These are phyloP conservation scores for Saccharomycopsis sp. DNA, from an alignment of 805 yeast genomes.

Conservation along the genomic window DNA sequence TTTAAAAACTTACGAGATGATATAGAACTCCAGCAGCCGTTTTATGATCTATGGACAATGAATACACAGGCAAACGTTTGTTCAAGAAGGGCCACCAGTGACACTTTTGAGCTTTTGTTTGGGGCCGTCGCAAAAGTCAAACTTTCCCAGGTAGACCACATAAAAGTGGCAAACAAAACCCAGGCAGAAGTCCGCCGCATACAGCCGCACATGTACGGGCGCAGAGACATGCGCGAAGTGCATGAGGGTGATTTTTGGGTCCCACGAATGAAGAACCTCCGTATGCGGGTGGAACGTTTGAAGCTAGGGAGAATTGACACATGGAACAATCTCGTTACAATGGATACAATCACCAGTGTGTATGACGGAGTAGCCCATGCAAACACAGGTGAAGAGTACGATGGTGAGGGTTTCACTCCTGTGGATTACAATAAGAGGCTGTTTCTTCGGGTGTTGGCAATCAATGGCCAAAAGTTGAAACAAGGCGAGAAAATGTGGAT, in stretches of 20 bases:
- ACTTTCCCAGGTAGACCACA: slow-evolving; percentile 8
- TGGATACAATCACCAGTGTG: slow-evolving; percentile 16
- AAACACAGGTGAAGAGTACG: not conserved
- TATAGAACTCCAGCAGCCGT: slow-evolving; percentile 29
- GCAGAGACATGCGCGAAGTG: not conserved
- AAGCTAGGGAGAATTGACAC: slow-evolving; percentile 35
- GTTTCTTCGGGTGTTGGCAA: slow-evolving; percentile 15
- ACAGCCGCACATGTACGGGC: not conserved
- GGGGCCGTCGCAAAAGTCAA: slow-evolving; percentile 20
- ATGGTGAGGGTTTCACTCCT: not conserved
- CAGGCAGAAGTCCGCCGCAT: not conserved
- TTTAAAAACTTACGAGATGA: not conserved
- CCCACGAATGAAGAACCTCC: slow-evolving; percentile 36
- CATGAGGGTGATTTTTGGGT: slow-evolving; percentile 25
- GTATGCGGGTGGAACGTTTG: slow-evolving; percentile 43
- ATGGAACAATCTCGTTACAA: slow-evolving; percentile 30
- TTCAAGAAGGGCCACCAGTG: slow-evolving; percentile 24
- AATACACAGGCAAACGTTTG: slow-evolving; percentile 19
- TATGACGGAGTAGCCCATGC: not conserved
- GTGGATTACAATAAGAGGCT: not conserved
- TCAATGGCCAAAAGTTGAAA: slow-evolving; percentile 10
- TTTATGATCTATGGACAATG: slow-evolving; percentile 29
- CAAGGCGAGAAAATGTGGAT: slow-evolving; percentile 3
- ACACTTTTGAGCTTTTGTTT: slow-evolving; percentile 27
- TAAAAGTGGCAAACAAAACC: slow-evolving; percentile 1